phyloP scores from a whole-genome alignment of 805 yeast genomes.

The Cyberlindnera americana region DNA sequence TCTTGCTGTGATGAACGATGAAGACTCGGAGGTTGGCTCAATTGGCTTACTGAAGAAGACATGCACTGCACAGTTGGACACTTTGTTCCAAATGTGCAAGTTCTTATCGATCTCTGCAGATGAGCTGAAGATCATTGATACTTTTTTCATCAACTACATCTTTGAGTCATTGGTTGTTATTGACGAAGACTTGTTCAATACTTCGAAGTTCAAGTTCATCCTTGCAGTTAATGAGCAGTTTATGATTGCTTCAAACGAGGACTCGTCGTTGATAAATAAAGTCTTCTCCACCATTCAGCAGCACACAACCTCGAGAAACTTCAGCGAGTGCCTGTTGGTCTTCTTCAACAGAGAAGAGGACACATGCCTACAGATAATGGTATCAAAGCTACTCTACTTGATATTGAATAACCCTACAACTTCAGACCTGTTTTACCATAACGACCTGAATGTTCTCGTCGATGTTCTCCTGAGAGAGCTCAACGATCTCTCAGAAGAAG shows the following conservation, averaged over 20 bases:
- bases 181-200: constrained; percentile 55
- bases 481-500: constrained; percentile 58
- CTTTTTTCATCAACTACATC: constrained; percentile 44
- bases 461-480: constrained; percentile 83
- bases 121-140: constrained; percentile 41
- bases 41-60: constrained; percentile 34
- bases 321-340: constrained; percentile 67
- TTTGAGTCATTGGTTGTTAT: constrained; percentile 44
- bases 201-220: constrained; percentile 65
- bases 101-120: constrained; percentile 40
- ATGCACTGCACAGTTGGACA: constrained; percentile 44
- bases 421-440: constrained; percentile 67
- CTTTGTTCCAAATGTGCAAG: constrained; percentile 54
- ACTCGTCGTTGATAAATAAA: constrained; percentile 36
- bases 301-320: constrained; percentile 43
- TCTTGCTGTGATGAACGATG: constrained; percentile 23
- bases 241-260: constrained; percentile 51
- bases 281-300: constrained; percentile 53
- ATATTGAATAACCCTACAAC: constrained; percentile 62
- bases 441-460: constrained; percentile 78
- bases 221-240: constrained; percentile 84
- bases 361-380: constrained; percentile 67
- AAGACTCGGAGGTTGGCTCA: constrained; percentile 31
- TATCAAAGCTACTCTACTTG: constrained; percentile 71
- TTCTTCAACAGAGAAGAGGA: constrained; percentile 77